Conservation (phyloP, 495 filamentous ascomycete genomes). For the Astrothelium subdiscretum region DNA sequence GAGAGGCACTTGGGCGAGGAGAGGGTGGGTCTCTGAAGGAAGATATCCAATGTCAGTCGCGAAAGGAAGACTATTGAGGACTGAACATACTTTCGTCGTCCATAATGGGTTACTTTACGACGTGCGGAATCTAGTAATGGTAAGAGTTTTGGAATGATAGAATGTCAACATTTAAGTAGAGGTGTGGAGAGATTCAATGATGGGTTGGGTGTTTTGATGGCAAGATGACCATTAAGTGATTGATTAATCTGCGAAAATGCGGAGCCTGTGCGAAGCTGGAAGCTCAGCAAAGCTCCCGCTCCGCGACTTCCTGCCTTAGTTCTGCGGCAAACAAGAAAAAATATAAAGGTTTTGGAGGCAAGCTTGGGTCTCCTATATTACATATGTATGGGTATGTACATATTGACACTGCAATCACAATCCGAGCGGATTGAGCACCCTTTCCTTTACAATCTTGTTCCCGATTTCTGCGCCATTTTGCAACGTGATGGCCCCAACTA, state of each 20-base stretch:
- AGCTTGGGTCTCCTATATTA: no score
- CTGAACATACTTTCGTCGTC: constrained; percentile 14
- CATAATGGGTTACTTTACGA: constrained; percentile 4
- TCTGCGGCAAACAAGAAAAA: no score
- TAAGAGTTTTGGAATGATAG: neutral
- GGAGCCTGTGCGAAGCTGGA: neutral
- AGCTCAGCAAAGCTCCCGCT: neutral
- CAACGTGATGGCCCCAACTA: constrained; percentile 77
- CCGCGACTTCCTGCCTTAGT: no score
- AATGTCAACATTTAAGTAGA: neutral
- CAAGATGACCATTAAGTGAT: no score
- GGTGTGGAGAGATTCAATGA: neutral
- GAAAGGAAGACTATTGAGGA: no score
- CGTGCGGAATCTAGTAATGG: neutral
- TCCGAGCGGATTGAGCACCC: constrained; percentile 47
- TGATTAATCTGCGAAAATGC: no score
- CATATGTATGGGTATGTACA: no score
- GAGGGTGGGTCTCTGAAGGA: constrained; percentile 59
- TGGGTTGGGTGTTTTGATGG: no score
- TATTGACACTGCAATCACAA: no score
- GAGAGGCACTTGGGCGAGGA: constrained; percentile 83
- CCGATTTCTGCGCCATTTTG: constrained; percentile 75
- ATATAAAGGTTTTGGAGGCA: no score
- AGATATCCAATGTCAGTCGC: neutral
- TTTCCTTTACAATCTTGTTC: constrained; percentile 59